These are phyloP conservation scores for Piper betle DNA, from an alignment of 164 flowering plant genomes.

Conservation along the genomic window DNA sequence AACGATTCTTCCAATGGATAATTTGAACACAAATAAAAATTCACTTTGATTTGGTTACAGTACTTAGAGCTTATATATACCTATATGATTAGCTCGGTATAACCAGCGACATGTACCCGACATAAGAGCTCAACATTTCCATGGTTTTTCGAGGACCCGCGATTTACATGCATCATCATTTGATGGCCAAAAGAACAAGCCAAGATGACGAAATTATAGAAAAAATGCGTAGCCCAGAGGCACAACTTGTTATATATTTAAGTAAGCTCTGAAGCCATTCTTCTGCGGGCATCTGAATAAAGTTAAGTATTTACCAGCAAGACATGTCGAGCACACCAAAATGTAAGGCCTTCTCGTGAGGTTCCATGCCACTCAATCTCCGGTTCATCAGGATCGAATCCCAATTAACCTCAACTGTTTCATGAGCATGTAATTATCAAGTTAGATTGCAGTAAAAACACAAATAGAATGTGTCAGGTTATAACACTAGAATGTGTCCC, in stretches of 20 bases:
- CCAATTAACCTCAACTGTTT: slow-evolving; percentile 19
- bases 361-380: background rate
- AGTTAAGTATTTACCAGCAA: background rate
- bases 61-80: no score
- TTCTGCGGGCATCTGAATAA: background rate
- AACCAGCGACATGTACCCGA: no score
- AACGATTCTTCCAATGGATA: no score
- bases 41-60: no score
- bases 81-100: no score
- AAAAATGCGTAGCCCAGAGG: background rate
- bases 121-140: no score
- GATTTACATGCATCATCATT: background rate
- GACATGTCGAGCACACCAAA: background rate
- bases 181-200: background rate
- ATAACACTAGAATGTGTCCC: no score
- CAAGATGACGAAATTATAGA: no score
- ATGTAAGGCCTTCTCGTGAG: background rate
- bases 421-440: background rate
- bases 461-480: no score
- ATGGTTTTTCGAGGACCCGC: background rate
- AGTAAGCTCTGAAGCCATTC: background rate
- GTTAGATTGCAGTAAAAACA: background rate
- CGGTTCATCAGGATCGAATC: slow-evolving; percentile 9
- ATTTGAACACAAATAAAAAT: no score
- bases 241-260: background rate